Evolutionary conservation across 164 flowering plant genomes (phyloP).

Genomic region (Platanus orientalis): DNA sequence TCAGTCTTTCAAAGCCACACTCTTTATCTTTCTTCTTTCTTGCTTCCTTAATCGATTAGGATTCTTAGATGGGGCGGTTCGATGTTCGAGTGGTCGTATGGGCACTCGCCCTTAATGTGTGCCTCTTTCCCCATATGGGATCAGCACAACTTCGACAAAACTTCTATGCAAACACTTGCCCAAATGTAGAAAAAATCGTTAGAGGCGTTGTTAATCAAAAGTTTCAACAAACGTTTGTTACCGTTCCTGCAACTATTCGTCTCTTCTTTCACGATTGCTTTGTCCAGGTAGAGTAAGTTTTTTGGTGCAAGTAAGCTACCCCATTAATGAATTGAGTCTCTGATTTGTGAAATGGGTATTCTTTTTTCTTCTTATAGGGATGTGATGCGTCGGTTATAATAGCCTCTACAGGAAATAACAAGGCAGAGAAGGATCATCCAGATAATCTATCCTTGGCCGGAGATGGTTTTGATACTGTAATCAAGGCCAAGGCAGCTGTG

Average conservation of each 20-base stretch:
- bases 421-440: conserved; percentile 77
- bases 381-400: conserved; percentile 81
- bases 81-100: not conserved
- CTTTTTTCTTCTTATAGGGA: conserved; percentile 30
- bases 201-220: conserved; percentile 14
- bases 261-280: conserved; percentile 29
- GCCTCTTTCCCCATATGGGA: not conserved
- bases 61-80: not conserved
- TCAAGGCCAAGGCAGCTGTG: conserved; percentile 80
- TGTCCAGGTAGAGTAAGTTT: conserved; percentile 19
- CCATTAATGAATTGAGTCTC: not conserved
- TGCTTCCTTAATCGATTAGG: not conserved
- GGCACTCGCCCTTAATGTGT: not conserved
- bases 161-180: conserved; percentile 22
- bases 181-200: conserved; percentile 27
- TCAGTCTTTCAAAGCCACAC: too few species aligned
- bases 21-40: not conserved
- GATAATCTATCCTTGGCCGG: conserved; percentile 81
- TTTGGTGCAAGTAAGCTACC: too few species aligned
- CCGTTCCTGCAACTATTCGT: conserved; percentile 26
- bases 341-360: not conserved
- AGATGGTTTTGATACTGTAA: conserved; percentile 86
- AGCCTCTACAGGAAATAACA: conserved; percentile 40
- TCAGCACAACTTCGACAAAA: conserved; percentile 12
- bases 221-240: conserved; percentile 23